Percentiles rank a stretch among this genome's conserved stretches.
phyloP scores from a whole-genome alignment of 2,329 filamentous ascomycete genomes.

The Pestalotiopsis sp. region DNA sequence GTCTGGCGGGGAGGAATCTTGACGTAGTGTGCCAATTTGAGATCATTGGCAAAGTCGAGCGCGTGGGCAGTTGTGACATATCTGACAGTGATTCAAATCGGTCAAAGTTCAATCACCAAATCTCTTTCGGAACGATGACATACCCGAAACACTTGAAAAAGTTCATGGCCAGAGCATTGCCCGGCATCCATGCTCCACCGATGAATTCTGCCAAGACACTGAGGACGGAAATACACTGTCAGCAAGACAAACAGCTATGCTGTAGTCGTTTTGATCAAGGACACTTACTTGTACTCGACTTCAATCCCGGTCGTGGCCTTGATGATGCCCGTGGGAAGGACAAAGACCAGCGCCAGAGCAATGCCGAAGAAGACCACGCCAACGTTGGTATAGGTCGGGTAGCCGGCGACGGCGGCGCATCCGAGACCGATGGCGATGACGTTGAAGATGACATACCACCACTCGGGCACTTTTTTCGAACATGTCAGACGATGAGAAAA shows the following conservation, averaged over 20 bases:
- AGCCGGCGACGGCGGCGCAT: neutral
- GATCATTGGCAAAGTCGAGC: slow-evolving; percentile 46
- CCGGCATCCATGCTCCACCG: slow-evolving; percentile 50
- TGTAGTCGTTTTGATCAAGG: slow-evolving; percentile 58
- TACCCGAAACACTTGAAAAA: slow-evolving; percentile 50
- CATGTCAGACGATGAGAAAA: neutral
- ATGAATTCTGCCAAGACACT: slow-evolving; percentile 57
- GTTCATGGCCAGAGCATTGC: slow-evolving; percentile 55
- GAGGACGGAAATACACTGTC: slow-evolving; percentile 22
- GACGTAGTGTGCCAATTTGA: slow-evolving; percentile 29
- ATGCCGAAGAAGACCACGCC: slow-evolving; percentile 3
- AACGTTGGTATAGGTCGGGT: neutral
- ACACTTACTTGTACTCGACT: slow-evolving; percentile 71
- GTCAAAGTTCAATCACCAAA: neutral
- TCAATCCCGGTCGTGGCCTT: slow-evolving; percentile 31
- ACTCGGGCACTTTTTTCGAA: neutral
- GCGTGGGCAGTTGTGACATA: slow-evolving; percentile 43
- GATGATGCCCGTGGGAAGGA: slow-evolving; percentile 2
- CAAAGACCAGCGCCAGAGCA: neutral
- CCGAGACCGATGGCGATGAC: neutral
- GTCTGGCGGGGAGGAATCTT: slow-evolving; percentile 7
- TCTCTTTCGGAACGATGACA: neutral
- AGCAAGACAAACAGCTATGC: neutral
- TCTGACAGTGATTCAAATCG: neutral
- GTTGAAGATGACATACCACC: slow-evolving; percentile 1